phyloP scores from a whole-genome alignment of 164 flowering plant species.

The Dillenia turbinata region DNA sequence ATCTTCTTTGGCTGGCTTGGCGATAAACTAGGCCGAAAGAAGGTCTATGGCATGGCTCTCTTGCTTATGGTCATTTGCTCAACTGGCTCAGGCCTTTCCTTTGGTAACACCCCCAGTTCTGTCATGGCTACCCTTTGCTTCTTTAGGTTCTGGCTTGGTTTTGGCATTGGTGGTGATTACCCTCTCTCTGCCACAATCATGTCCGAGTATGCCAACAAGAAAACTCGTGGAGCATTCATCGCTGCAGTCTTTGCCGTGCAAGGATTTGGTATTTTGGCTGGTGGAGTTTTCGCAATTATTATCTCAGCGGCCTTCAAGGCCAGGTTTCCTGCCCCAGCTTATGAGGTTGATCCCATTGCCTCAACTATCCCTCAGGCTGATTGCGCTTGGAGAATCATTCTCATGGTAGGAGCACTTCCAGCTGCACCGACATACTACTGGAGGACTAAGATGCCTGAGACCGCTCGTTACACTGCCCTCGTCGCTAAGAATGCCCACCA shows the following conservation, averaged over 20 bases:
- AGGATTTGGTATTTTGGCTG: conserved; percentile 21
- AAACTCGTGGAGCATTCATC: conserved; percentile 19
- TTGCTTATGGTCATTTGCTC: conserved; percentile 9
- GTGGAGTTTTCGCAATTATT: conserved; percentile 17
- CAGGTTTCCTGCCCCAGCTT: conserved; percentile 2
- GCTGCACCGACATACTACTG: conserved; percentile 38
- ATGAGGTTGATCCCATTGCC: conserved; percentile 2
- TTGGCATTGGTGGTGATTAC: conserved; percentile 25
- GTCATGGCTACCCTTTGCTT: conserved; percentile 11
- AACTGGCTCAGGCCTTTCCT: background rate
- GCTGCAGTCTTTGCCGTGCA: conserved; percentile 29
- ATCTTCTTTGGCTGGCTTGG: conserved; percentile 9
- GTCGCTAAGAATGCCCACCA: conserved; percentile 23
- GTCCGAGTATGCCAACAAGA: conserved; percentile 23
- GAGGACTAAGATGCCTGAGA: conserved; percentile 59
- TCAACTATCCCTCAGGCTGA: conserved; percentile 14
- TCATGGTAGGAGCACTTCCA: conserved; percentile 14
- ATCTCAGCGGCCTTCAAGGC: conserved; percentile 14
- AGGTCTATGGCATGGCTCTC: conserved; percentile 12
- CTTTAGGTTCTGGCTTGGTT: conserved; percentile 23
- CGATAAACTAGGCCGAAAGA: conserved; percentile 7
- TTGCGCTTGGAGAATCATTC: conserved; percentile 10
- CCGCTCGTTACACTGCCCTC: conserved; percentile 51
- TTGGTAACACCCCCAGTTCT: conserved; percentile 8
- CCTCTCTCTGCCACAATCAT: conserved; percentile 24